phyloP scores from a whole-genome alignment of 2,329 filamentous ascomycete genomes.

The Zymoseptoria pseudotritici region DNA sequence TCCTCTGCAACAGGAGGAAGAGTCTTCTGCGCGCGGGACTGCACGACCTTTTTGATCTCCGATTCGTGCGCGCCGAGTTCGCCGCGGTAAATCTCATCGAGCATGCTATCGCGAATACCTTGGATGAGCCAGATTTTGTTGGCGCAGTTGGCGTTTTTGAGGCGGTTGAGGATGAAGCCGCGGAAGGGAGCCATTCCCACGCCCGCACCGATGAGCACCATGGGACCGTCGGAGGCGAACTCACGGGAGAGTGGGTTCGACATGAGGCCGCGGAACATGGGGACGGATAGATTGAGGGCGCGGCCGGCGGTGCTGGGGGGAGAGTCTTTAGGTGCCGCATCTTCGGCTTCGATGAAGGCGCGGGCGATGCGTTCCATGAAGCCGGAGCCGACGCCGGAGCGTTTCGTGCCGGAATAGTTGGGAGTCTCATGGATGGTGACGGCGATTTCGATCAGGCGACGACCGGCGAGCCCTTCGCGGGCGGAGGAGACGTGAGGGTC shows the following conservation, averaged over 20 bases:
- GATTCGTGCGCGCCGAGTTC: conserved; percentile 88
- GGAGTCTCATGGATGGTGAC: conserved; percentile 85
- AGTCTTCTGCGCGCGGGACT: conserved; percentile 31
- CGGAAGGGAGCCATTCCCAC: conserved; percentile 97
- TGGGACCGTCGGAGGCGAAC: conserved; percentile 88
- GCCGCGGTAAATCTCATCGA: conserved; percentile 93
- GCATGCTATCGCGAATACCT: conserved; percentile 83
- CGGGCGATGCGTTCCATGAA: conserved; percentile 84
- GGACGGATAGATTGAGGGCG: conserved; percentile 61
- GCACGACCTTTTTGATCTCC: conserved; percentile 45
- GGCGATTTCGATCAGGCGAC: conserved; percentile 87
- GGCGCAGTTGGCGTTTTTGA: conserved; percentile 90
- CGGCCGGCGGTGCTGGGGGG: conserved; percentile 24
- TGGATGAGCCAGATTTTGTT: conserved; percentile 98
- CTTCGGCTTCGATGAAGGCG: conserved; percentile 49
- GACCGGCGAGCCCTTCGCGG: conserved; percentile 60
- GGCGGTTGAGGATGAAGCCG: conserved; percentile 87
- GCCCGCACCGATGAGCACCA: conserved; percentile 93
- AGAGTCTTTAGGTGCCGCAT: background rate
- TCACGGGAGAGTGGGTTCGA: conserved; percentile 87
- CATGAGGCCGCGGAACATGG: conserved; percentile 99
- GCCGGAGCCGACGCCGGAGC: conserved; percentile 83
- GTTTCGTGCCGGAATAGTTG: conserved; percentile 61
- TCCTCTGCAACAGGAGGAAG: conserved; percentile 23
- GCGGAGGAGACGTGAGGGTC: conserved; percentile 77